Base-by-base conservation (phyloP, 2,329 filamentous ascomycete species). In the Microthyrium microscopicum region DNA sequence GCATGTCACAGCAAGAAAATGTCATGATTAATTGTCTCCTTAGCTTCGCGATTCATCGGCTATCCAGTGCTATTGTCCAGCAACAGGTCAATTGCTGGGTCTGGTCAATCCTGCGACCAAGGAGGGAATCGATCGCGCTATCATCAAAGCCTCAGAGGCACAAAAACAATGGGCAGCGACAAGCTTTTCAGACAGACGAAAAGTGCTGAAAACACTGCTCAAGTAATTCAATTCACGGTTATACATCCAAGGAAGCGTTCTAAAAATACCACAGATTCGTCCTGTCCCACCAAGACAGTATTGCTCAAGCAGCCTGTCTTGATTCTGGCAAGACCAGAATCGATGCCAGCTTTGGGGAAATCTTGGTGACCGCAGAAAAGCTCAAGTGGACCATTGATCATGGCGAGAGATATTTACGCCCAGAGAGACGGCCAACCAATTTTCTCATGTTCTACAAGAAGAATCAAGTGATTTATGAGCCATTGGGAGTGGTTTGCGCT, bases 301-400 rank as follows among this genome's bases (percentile, higher is more conserved):
- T 98, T 45, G 85, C 83, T 46, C 69, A 72, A 12, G 72, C 83
- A 20, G 87, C 85, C 31, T 91, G 82, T 48, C 66, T 93, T 22
- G 89, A 98, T 57, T 91, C 82, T 26, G 89, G 89, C 41, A 98
- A 98, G 66, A 94, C 91, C 2, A 80, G 87, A 62, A 74, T 95
- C 25, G 89, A 98, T 57, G 89, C 87, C 1, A 76, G 80, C 44
- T 74, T 98, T 36, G 89, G 89, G 33, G 89, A 98, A 64, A 85
- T 95, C 41, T 65, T 98, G 35, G 84, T 94, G 26, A 94, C 89
- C 5, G 75, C 70, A 0, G 89, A 95, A 63, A 94, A 93, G 62
- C 66, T 98, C 39, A 76, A 80, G 49, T 98, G 89, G 89, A 93
- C 84, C 3, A 76, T 95, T 41, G 64, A 74, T 42, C 83, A 98